Evolutionary conservation across 257 asterid genomes (phyloP).

Genomic region (Echium plantagineum): DNA sequence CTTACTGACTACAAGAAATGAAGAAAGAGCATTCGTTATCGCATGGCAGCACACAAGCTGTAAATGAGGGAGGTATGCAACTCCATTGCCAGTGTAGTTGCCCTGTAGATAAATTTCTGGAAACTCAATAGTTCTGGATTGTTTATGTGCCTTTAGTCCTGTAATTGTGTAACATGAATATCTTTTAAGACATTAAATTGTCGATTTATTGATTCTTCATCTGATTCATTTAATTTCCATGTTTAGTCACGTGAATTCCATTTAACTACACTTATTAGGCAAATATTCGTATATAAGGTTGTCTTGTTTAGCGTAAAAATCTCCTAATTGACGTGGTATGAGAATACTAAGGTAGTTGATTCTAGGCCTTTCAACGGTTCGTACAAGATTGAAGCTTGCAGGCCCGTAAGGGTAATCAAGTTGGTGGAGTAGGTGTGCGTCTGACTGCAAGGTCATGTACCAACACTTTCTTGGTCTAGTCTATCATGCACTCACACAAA

Average conservation of each 20-base stretch:
- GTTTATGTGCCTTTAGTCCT: conserved; percentile 39
- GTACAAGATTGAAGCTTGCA: no score
- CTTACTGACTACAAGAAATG: conserved; percentile 34
- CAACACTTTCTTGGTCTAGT: no score
- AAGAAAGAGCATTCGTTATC: conserved; percentile 24
- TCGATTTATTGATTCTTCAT: conserved; percentile 44
- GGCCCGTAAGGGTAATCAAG: no score
- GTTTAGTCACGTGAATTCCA: background rate
- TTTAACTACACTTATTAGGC: no score
- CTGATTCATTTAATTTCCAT: conserved; percentile 1
- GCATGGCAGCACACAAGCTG: conserved; percentile 25
- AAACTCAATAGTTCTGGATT: conserved; percentile 55
- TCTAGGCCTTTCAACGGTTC: no score
- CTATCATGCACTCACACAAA: no score
- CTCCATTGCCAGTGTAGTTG: conserved; percentile 28
- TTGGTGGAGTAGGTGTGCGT: no score
- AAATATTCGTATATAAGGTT: no score
- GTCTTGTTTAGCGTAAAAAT: no score
- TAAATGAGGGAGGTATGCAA: conserved; percentile 20
- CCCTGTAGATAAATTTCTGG: conserved; percentile 36
- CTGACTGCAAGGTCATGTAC: no score
- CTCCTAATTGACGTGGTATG: no score
- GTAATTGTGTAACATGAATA: conserved; percentile 38
- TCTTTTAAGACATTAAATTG: conserved; percentile 29
- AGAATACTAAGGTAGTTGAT: no score